A percentile compares a stretch with the other conserved stretches of the same genome.
phyloP scores from a whole-genome alignment of 345 rosid genomes.

The Draba incana region DNA sequence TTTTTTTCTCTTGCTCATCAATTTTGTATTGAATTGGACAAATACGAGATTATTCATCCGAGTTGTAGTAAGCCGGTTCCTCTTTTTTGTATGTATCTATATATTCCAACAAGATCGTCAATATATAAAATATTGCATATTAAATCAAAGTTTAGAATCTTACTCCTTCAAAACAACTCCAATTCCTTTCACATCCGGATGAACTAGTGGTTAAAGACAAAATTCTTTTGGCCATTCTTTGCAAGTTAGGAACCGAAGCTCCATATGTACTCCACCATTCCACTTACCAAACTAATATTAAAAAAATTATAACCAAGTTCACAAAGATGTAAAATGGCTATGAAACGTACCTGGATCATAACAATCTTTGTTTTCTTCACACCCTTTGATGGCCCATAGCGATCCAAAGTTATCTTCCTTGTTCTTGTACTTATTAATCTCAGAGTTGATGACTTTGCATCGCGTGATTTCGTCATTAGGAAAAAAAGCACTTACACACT shows the following conservation, averaged over 20 bases:
- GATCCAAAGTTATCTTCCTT: not conserved
- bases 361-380: too few species aligned
- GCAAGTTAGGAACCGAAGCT: not conserved
- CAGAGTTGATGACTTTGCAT: not conserved
- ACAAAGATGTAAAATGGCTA: too few species aligned
- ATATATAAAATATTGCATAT: too few species aligned
- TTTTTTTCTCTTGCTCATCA: too few species aligned
- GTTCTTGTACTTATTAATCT: not conserved
- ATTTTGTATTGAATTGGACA: too few species aligned
- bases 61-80: too few species aligned
- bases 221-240: not conserved
- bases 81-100: too few species aligned
- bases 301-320: too few species aligned
- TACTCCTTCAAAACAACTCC: not conserved
- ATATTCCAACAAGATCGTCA: too few species aligned
- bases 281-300: not conserved
- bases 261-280: not conserved
- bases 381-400: too few species aligned
- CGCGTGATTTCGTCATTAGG: not conserved
- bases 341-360: too few species aligned
- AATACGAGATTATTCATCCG: too few species aligned
- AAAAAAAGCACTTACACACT: not conserved
- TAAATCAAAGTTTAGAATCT: not conserved
- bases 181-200: not conserved
- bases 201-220: constrained; percentile 11